phyloP scores from a whole-genome alignment of 805 yeast genomes.

The Sugiyamaella mastotermitis region DNA sequence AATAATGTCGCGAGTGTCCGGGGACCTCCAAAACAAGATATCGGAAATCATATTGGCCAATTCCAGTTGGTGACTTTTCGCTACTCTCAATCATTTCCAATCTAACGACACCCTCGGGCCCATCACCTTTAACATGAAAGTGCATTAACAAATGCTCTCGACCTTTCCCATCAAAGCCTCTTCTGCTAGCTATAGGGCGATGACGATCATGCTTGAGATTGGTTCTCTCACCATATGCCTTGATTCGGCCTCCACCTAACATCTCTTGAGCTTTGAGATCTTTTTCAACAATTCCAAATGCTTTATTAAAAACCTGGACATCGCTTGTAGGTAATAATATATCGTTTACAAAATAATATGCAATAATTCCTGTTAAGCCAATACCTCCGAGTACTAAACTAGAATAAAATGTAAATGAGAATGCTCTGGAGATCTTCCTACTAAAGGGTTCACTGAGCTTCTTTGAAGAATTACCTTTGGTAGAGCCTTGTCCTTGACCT shows the following conservation, averaged over 20 bases:
- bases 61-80: slow-evolving; percentile 20
- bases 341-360: slow-evolving; percentile 74
- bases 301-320: slow-evolving; percentile 82
- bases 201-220: slow-evolving; percentile 65
- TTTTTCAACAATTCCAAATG: slow-evolving; percentile 68
- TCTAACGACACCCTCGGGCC: slow-evolving; percentile 61
- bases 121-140: slow-evolving; percentile 74
- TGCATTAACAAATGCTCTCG: slow-evolving; percentile 77
- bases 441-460: no score
- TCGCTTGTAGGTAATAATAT: slow-evolving; percentile 86
- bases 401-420: slow-evolving; percentile 29
- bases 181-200: slow-evolving; percentile 68
- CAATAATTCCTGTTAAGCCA: slow-evolving; percentile 43
- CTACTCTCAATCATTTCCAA: slow-evolving; percentile 57
- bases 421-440: slow-evolving; percentile 18
- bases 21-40: slow-evolving; percentile 73
- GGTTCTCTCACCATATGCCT: slow-evolving; percentile 74
- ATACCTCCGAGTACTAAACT: slow-evolving; percentile 31
- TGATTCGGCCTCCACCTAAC: slow-evolving; percentile 56
- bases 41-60: slow-evolving; percentile 55
- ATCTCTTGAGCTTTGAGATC: slow-evolving; percentile 54
- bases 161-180: slow-evolving; percentile 61
- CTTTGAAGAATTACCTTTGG: no score
- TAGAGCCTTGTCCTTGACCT: no score
- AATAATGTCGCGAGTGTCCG: slow-evolving; percentile 59